A percentile compares a stretch with the other conserved stretches of the same genome.
phyloP scores from a whole-genome alignment of 345 rosid species.

The Carallia brachiata region DNA sequence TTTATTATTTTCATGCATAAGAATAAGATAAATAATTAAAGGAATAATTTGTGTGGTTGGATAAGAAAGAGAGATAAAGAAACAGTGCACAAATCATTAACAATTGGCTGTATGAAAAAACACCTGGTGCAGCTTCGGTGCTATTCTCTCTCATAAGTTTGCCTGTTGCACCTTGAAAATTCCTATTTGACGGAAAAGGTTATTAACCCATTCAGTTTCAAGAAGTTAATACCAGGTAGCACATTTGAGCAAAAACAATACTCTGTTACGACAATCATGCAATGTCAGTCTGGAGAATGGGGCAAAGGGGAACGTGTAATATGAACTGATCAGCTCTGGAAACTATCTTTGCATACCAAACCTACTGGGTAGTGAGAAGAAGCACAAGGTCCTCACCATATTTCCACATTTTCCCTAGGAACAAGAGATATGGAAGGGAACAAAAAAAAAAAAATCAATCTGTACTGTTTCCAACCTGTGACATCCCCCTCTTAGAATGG shows the following conservation, averaged over 20 bases:
- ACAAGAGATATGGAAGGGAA: not conserved
- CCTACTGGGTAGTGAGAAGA: too few species aligned
- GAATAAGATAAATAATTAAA: too few species aligned
- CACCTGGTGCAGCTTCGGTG: not conserved
- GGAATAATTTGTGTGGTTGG: too few species aligned
- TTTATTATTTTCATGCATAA: too few species aligned
- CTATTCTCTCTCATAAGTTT: too few species aligned
- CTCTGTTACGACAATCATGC: not conserved
- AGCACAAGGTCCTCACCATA: too few species aligned
- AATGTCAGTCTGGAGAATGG: not conserved
- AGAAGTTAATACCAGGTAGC: not conserved
- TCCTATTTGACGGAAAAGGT: constrained; percentile 8
- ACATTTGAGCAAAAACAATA: not conserved
- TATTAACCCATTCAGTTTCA: not conserved
- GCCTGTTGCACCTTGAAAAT: too few species aligned
- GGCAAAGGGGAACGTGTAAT: not conserved
- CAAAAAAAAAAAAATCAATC: not conserved
- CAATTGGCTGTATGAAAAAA: not conserved
- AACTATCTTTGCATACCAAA: not conserved
- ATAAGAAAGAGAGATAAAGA: too few species aligned
- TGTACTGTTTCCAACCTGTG: not conserved
- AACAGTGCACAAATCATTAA: not conserved
- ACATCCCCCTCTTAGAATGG: not conserved
- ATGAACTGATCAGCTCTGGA: not conserved
- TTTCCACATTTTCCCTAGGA: not conserved